Evolutionary conservation across 495 filamentous ascomycete genomes (phyloP), one percentile per base, ranked within the genome.

Genomic region (Daldinia loculata): DNA sequence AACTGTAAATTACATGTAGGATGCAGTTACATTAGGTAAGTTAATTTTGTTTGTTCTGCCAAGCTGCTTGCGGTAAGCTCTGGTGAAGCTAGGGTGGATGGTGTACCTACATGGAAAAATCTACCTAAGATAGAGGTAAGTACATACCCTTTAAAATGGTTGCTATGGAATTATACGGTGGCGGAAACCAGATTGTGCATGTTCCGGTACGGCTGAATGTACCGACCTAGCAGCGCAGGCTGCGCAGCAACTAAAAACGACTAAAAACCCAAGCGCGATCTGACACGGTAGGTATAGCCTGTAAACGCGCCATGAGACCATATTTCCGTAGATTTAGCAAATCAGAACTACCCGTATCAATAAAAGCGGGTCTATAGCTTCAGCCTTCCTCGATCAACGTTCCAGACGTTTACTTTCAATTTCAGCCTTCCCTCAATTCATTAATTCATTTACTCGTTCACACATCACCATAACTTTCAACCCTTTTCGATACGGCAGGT

Each of bases 321-420:
- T 26, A 3, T 26, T 26, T 26, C 24, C 24, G 48, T 24, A 45
- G 9, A 32, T 60, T 43, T 14, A 53, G 41, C 67, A 7, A 70
- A 70, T 70, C 61, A 64, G 6, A 14, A 22, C 3, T 22, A 26
- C 45, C 45, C 6, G 1, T 19, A 55, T 14, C 15, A 43, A 39
- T 39, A 72, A 68, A 62, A 58, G 60, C 30, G 72, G 67, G 19
- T 3, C 50, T 17, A 0, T 3, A 53, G 39, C 52, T 67, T 69
- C 71, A 70, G 71, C 67, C 67, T 70, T 66, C 45, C 45, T 56
- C 61, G 36, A 69, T 70, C 67, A 56, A 63, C 38, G 14, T 60
- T 15, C n/a, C 14, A 6, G 11, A 53, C 30, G 8, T 56, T 36
- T 12, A 39, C 22, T 41, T 38, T 51, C n/a, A 43, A 55, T 29